A percentile compares a stretch with the other conserved stretches of the same genome.
Conservation (phyloP, 805 yeast species). For the Metschnikowia rubicola region DNA sequence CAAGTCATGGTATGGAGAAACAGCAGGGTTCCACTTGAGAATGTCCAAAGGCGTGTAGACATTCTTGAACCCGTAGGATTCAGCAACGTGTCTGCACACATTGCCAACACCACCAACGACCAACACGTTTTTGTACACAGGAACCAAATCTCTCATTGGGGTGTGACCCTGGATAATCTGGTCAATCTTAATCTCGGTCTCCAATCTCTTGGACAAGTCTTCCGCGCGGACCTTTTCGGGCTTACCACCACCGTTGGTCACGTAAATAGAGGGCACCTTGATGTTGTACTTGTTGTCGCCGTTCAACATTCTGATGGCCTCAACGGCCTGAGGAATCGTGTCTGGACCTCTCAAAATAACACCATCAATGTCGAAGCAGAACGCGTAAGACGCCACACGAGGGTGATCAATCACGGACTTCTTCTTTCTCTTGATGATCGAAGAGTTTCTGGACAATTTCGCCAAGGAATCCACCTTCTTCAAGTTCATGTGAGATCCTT, state of each 20-base stretch:
- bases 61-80: conserved; percentile 76
- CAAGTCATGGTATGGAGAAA: conserved; percentile 76
- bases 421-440: conserved; percentile 45
- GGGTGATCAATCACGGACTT: conserved; percentile 60
- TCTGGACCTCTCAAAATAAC: conserved; percentile 83
- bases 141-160: conserved; percentile 82
- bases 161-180: conserved; percentile 93
- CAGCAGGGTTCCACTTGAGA: conserved; percentile 83
- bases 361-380: conserved; percentile 92
- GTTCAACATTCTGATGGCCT: conserved; percentile 67
- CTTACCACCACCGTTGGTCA: conserved; percentile 92
- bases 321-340: conserved; percentile 75
- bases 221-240: conserved; percentile 71
- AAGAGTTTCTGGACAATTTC: conserved; percentile 44
- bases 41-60: conserved; percentile 81
- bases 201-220: conserved; percentile 62
- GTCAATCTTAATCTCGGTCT: conserved; percentile 58
- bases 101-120: conserved; percentile 91
- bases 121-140: conserved; percentile 64
- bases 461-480: conserved; percentile 44
- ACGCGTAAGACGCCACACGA: conserved; percentile 78
- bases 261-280: conserved; percentile 68
- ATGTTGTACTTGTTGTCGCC: conserved; percentile 77
- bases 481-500: conserved; percentile 33
- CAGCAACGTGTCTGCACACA: conserved; percentile 78